Conservation (phyloP, 1,284 basidiomycete genomes). For the Flammula alnicola region DNA sequence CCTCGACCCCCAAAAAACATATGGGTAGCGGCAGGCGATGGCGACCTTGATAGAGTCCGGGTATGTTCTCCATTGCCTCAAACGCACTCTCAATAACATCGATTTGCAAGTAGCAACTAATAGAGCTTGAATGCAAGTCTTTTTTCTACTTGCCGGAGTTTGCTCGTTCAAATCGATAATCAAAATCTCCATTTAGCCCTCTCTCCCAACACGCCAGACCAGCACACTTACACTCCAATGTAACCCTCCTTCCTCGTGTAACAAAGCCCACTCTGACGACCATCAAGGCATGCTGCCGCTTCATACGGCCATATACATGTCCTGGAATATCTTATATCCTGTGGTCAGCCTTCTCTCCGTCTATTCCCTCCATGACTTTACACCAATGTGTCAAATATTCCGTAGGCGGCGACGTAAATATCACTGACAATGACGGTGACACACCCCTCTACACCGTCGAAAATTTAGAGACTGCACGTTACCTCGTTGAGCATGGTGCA, state of each 20-base stretch:
- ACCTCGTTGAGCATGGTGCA: conserved; percentile 85
- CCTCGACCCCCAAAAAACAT: conserved; percentile 70
- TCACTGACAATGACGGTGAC: conserved; percentile 86
- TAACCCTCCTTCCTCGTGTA: conserved; percentile 36
- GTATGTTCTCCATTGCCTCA: conserved; percentile 35
- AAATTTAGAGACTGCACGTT: conserved; percentile 75
- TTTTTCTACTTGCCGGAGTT: conserved; percentile 20
- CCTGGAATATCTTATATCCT: conserved; percentile 78
- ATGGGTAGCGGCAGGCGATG: conserved; percentile 91
- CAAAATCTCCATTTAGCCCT: conserved; percentile 52
- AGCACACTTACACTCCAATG: conserved; percentile 88
- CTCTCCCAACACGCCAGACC: conserved; percentile 78
- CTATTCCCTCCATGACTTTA: conserved; percentile 20
- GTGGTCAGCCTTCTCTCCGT: conserved; percentile 47
- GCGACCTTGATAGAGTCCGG: conserved; percentile 62
- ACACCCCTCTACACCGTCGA: conserved; percentile 94
- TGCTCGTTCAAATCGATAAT: conserved; percentile 34
- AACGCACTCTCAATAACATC: conserved; percentile 13
- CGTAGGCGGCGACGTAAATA: conserved; percentile 84
- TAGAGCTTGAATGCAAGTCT: conserved; percentile 59
- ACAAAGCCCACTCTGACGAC: conserved; percentile 18
- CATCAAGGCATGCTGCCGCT: conserved; percentile 86
- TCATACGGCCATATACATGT: conserved; percentile 85
- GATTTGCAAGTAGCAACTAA: conserved; percentile 48
- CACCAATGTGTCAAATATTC: conserved; percentile 18